Base-by-base conservation (phyloP, 345 rosid species). In the Linum tenue region DNA sequence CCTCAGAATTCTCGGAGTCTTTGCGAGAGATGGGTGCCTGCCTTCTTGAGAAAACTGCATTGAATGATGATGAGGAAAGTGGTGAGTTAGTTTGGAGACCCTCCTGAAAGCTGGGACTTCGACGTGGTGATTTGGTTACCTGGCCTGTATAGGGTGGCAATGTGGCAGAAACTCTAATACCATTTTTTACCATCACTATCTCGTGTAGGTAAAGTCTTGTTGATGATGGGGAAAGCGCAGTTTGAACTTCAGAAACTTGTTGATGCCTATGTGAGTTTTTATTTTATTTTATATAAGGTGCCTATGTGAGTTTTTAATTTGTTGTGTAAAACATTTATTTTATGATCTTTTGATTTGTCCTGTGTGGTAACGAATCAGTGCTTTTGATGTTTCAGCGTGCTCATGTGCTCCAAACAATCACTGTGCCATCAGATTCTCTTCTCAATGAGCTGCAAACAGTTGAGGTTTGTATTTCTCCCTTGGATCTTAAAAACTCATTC, bases 191-290 rank as follows among this genome's bases (percentile, higher is more conserved):
- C 58, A 55, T 59, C 37, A 10, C 37, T 3, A 7, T 59, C 37
- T 14, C 11, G 14, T 37, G 8, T 7, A 59, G 62, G 62, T 62
- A 62, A 62, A 12, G 51, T 62, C 7, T 41, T 62, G 35, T 39
- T 62, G 64, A 62, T 62, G 64, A 48, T 62, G 31, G 64, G 64
- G 16, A 62, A 62, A 62, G 50, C n/a, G 64, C 64, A 62, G 50
- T 62, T 39, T 62, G 64, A 62, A 39, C 64, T 62, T 8, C 64
- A 62, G 64, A 62, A 62, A n/a, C 64, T 62, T 62, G 64, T 62
- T 39, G 64, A 62, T 39, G 42, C 1, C 64, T 62, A 62, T 62
- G 64, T 62, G 50, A 62, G 64, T 62, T 57, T 37, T 17, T 39
- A 41, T 3, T 61, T n/a, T 39, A n/a, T 39, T 11, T 36, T 6